Evolutionary conservation across 2,329 filamentous ascomycete genomes (phyloP).

Genomic region (Mariannaea elegans): DNA sequence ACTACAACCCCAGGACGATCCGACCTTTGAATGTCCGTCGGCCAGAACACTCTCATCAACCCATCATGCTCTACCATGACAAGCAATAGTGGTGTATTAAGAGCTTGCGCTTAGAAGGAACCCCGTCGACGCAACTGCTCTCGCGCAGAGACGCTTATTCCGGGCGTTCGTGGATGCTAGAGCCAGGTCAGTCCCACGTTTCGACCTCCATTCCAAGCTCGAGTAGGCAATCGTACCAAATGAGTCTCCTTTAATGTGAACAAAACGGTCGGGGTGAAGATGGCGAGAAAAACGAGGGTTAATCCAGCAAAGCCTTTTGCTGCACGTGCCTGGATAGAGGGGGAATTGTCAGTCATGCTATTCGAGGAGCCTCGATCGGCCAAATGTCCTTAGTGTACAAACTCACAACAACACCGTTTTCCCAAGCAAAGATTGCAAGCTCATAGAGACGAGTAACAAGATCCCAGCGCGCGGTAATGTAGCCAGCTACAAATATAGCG

Average conservation of each 20-base stretch:
- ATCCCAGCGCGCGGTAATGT: slow-evolving; percentile 99
- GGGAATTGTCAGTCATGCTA: slow-evolving; percentile 9
- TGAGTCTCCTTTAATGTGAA: slow-evolving; percentile 83
- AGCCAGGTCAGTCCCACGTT: slow-evolving; percentile 27
- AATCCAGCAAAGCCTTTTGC: slow-evolving; percentile 86
- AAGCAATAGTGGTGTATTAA: slow-evolving; percentile 43
- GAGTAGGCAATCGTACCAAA: slow-evolving; percentile 67
- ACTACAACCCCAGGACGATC: slow-evolving; percentile 85
- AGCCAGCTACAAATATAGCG: slow-evolving; percentile 98
- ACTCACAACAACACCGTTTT: slow-evolving; percentile 95
- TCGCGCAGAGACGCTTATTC: slow-evolving; percentile 87
- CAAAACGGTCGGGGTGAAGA: slow-evolving; percentile 85
- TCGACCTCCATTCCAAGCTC: background rate
- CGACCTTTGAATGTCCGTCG: slow-evolving; percentile 80
- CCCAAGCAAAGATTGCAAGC: slow-evolving; percentile 95
- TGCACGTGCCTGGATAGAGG: slow-evolving; percentile 72
- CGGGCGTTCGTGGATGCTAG: slow-evolving; percentile 83
- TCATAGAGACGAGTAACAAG: slow-evolving; percentile 97
- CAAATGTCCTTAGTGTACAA: background rate
- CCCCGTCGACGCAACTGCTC: slow-evolving; percentile 94
- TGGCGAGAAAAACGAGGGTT: slow-evolving; percentile 82
- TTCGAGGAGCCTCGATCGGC: background rate
- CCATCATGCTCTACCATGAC: slow-evolving; percentile 82
- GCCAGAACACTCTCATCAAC: slow-evolving; percentile 99
- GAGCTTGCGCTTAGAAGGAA: slow-evolving; percentile 75